Conservation (phyloP, 306 rosid species). For the Rosa multiflora region DNA sequence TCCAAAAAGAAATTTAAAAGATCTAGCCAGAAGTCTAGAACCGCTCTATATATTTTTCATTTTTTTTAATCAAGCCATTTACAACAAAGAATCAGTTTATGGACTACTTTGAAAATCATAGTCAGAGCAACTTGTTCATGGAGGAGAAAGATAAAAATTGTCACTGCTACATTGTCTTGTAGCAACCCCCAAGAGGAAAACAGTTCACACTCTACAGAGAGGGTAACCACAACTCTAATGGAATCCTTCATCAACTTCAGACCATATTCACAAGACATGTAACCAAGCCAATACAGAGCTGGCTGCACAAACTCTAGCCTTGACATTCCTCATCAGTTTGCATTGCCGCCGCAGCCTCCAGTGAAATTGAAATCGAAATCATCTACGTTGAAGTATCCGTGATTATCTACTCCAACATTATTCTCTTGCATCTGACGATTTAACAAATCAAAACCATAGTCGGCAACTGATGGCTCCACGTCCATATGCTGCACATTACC, state of each 20-base stretch:
- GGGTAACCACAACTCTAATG: neutral
- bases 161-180: constrained; percentile 49
- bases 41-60: no score
- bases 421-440: constrained; percentile 48
- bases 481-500: constrained; percentile 67
- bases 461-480: constrained; percentile 34
- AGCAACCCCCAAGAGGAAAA: constrained; percentile 11
- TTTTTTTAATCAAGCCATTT: neutral
- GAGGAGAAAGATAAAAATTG: neutral
- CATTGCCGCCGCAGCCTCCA: neutral
- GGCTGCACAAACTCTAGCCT: neutral
- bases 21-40: no score
- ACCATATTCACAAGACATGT: neutral
- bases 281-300: neutral
- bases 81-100: neutral
- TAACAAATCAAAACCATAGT: constrained; percentile 58
- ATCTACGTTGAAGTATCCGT: constrained; percentile 31
- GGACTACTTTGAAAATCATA: neutral
- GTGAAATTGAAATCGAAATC: constrained; percentile 16
- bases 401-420: constrained; percentile 30
- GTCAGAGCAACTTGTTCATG: neutral
- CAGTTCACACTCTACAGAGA: neutral
- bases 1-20: no score
- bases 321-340: neutral
- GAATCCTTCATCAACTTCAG: neutral